These are phyloP conservation scores for Lentinula novae-zelandiae DNA, from an alignment of 1,284 basidiomycete species.

Conservation along the genomic window DNA sequence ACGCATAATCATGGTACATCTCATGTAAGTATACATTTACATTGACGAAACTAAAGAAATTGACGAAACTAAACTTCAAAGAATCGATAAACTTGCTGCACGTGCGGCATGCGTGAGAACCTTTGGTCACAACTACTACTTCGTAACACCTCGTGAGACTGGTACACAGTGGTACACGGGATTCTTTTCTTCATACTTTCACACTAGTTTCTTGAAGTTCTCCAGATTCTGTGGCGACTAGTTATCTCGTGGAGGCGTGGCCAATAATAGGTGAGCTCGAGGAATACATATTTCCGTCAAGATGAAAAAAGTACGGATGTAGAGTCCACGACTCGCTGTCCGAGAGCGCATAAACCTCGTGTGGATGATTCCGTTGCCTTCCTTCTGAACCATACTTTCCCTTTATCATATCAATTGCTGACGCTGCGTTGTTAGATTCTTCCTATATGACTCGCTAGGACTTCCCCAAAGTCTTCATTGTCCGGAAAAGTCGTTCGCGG, in stretches of 20 bases:
- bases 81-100: no score
- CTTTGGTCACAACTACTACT: no score
- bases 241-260: not conserved
- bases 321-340: conserved; percentile 6
- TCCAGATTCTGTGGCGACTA: no score
- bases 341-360: conserved; percentile 11
- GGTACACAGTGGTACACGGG: no score
- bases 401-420: not conserved
- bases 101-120: no score
- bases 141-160: no score
- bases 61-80: no score
- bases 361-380: conserved; percentile 11
- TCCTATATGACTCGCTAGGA: not conserved
- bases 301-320: conserved; percentile 10
- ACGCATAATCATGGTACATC: no score
- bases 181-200: not conserved
- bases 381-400: conserved; percentile 1
- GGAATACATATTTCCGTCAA: not conserved
- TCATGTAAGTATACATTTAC: no score
- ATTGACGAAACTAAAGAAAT: no score
- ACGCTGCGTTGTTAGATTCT: not conserved
- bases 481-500: no score
- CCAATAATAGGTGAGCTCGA: not conserved
- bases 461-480: not conserved
- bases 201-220: not conserved